Percentiles rank a stretch among this genome's conserved stretches.
These are phyloP conservation scores for Backusella morwellensis DNA, from an alignment of 192 early-diverging fungal genomes.

Conservation along the genomic window DNA sequence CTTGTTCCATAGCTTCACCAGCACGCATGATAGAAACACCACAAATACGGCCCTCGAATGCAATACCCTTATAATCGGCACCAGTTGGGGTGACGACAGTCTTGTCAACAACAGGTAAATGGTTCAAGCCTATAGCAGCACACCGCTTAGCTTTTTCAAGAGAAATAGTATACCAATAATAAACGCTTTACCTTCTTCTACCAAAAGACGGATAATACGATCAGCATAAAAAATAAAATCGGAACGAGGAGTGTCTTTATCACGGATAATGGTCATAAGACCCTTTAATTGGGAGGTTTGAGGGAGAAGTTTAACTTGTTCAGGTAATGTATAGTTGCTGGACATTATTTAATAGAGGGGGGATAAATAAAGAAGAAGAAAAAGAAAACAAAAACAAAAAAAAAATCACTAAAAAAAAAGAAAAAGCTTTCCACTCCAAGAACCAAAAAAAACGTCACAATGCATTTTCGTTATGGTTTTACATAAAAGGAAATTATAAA, in stretches of 20 bases:
- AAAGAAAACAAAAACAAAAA: slow-evolving; percentile 15
- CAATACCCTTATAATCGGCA: slow-evolving; percentile 19
- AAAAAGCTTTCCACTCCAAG: background rate
- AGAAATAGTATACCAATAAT: background rate
- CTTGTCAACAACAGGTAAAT: slow-evolving; percentile 82
- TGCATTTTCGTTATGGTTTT: background rate
- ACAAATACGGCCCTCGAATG: slow-evolving; percentile 35
- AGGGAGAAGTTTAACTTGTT: slow-evolving; percentile 66
- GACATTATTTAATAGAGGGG: background rate
- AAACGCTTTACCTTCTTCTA: slow-evolving; percentile 74
- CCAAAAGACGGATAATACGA: slow-evolving; percentile 81
- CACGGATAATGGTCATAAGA: slow-evolving; percentile 83
- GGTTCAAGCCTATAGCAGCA: slow-evolving; percentile 68
- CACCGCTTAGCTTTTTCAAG: background rate
- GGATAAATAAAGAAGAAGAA: background rate
- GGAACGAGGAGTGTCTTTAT: slow-evolving; percentile 69
- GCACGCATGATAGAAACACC: slow-evolving; percentile 89
- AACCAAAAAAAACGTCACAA: background rate
- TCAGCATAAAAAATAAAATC: slow-evolving; percentile 97
- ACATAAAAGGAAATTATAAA: background rate
- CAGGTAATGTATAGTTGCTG: slow-evolving; percentile 33
- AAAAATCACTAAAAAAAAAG: slow-evolving; percentile 13
- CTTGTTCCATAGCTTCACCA: slow-evolving; percentile 93
- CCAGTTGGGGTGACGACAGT: slow-evolving; percentile 79
- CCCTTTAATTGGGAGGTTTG: slow-evolving; percentile 78